Evolutionary conservation across 306 rosid species (phyloP).

Genomic region (Vigna radiata): DNA sequence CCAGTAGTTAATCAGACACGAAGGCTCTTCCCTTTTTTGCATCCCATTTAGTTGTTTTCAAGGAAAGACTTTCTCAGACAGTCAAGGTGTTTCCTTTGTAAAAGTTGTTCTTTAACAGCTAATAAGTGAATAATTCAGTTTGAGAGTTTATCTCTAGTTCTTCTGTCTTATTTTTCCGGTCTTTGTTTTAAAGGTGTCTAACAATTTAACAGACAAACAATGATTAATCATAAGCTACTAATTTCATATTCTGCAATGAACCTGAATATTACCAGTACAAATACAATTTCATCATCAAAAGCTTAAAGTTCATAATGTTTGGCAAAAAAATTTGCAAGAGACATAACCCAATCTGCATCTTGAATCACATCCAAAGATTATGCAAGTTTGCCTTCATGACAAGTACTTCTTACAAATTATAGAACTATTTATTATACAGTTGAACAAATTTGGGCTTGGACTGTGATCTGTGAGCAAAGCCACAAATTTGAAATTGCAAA

Average conservation of each 20-base stretch:
- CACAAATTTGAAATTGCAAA: not conserved
- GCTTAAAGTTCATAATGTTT: conserved; percentile 91
- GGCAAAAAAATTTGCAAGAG: conserved; percentile 89
- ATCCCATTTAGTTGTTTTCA: conserved; percentile 31
- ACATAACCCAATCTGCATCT: conserved; percentile 82
- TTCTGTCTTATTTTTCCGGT: no score
- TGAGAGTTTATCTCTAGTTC: no score
- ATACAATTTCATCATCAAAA: conserved; percentile 57
- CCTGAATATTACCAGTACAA: conserved; percentile 7
- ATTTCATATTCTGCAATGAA: not conserved
- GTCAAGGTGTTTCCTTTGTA: no score
- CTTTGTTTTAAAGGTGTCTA: no score
- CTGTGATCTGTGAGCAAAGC: no score
- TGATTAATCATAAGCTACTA: not conserved
- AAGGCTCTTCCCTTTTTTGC: conserved; percentile 58
- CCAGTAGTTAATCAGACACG: conserved; percentile 84
- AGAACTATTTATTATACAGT: not conserved
- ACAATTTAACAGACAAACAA: conserved; percentile 1
- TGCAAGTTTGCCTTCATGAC: conserved; percentile 50
- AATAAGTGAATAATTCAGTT: no score
- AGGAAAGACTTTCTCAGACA: no score
- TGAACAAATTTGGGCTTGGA: not conserved
- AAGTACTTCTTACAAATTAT: conserved; percentile 20
- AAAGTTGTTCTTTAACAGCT: no score
- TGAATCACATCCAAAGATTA: conserved; percentile 96